A percentile compares a stretch with the other conserved stretches of the same genome.
Evolutionary conservation across 169 alveolate species (phyloP).

Genomic region (Cryptosporidium parvum): DNA sequence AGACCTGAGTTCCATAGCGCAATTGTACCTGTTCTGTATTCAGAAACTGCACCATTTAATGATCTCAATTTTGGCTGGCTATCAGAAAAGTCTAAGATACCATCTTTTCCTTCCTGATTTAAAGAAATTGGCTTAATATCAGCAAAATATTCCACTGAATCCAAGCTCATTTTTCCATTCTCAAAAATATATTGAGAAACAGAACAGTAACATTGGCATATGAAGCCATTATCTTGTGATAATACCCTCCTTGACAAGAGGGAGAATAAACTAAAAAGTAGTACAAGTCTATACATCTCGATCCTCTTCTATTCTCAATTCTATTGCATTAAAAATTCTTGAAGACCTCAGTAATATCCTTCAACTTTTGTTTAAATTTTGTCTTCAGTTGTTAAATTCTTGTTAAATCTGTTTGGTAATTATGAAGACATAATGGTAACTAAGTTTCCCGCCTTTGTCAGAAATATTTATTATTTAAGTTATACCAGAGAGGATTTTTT

Average conservation of each 20-base stretch:
- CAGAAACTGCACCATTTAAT: conserved; percentile 1
- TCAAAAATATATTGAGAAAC: conserved; percentile 33
- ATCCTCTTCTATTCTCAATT: background rate
- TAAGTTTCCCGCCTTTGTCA: conserved; percentile 1
- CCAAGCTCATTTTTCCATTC: conserved; percentile 20
- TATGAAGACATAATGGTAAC: conserved; percentile 56
- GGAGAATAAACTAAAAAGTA: conserved; percentile 17
- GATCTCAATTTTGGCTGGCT: conserved; percentile 28
- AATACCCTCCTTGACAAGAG: conserved; percentile 44
- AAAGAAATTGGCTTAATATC: conserved; percentile 22
- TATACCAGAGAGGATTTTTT: background rate
- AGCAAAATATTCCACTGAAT: conserved; percentile 40
- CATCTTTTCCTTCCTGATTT: conserved; percentile 18
- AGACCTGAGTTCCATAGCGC: conserved; percentile 54
- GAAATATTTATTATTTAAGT: background rate
- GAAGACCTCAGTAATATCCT: background rate
- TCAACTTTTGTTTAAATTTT: background rate
- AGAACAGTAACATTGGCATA: conserved; percentile 67
- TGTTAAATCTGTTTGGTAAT: background rate
- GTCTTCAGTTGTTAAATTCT: background rate
- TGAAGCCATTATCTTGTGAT: conserved; percentile 37
- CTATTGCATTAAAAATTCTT: background rate
- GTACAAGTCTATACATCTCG: conserved; percentile 9
- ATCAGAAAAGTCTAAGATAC: conserved; percentile 28
- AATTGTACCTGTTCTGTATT: conserved; percentile 58